A percentile compares a stretch with the other conserved stretches of the same genome.
These are phyloP conservation scores for Penicillium subrubescens DNA, from an alignment of 495 filamentous ascomycete genomes.

Conservation along the genomic window DNA sequence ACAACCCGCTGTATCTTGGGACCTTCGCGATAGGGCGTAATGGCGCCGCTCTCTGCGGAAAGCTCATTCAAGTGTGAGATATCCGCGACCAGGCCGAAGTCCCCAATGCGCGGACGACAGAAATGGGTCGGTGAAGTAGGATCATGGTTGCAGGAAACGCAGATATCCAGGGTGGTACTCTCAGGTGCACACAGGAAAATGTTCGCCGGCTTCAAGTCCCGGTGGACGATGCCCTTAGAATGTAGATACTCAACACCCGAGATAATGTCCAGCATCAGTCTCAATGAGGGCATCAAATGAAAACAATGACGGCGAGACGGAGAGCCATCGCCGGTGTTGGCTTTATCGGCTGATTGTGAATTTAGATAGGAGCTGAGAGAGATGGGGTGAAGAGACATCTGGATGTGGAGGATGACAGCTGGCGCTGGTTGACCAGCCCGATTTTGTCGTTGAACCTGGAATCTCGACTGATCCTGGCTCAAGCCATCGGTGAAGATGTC, in stretches of 20 bases:
- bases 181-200: slow-evolving; percentile 57
- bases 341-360: slow-evolving; percentile 25
- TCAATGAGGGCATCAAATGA: slow-evolving; percentile 47
- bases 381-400: slow-evolving; percentile 57
- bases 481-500: slow-evolving; percentile 57
- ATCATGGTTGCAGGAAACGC: slow-evolving; percentile 36
- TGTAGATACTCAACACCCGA: slow-evolving; percentile 64
- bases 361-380: slow-evolving; percentile 51
- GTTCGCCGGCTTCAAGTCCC: slow-evolving; percentile 75
- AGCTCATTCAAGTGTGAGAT: slow-evolving; percentile 45
- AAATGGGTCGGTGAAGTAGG: slow-evolving; percentile 31
- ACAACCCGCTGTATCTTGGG: slow-evolving; percentile 39
- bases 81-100: slow-evolving; percentile 58
- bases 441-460: slow-evolving; percentile 34
- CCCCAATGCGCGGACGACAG: slow-evolving; percentile 53
- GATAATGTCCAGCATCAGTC: slow-evolving; percentile 46
- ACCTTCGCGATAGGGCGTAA: slow-evolving; percentile 19
- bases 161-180: slow-evolving; percentile 24
- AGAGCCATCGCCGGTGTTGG: slow-evolving; percentile 4
- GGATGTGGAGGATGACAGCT: slow-evolving; percentile 53
- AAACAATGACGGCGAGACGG: slow-evolving; percentile 49
- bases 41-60: slow-evolving; percentile 13
- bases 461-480: slow-evolving; percentile 42
- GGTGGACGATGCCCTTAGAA: slow-evolving; percentile 60
- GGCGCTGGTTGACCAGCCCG: slow-evolving; percentile 33